phyloP scores from a whole-genome alignment of 176 grass and related monocot genomes.

The Coix lacrymajobi region DNA sequence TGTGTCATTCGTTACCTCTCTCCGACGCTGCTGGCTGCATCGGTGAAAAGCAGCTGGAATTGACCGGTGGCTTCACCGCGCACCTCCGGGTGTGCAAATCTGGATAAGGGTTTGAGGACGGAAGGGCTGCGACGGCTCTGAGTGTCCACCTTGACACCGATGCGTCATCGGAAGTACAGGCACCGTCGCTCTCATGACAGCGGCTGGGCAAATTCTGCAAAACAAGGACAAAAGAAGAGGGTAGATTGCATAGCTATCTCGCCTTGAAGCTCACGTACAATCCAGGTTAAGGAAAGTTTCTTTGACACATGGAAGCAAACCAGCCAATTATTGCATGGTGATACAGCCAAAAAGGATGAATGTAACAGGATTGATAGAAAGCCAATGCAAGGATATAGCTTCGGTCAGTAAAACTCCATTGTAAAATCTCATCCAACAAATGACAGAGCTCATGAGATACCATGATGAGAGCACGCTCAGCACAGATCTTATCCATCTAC shows the following conservation, averaged over 20 bases:
- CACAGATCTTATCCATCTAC: conserved; percentile 35
- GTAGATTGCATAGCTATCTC: conserved; percentile 3
- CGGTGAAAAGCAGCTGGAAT: conserved; percentile 43
- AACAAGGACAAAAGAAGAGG: neutral
- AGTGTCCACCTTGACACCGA: conserved; percentile 33
- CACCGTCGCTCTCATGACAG: conserved; percentile 3
- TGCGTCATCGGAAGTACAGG: conserved; percentile 31
- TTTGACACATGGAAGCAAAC: conserved; percentile 19
- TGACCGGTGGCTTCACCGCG: conserved; percentile 28
- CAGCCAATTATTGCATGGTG: neutral
- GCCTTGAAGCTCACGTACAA: conserved; percentile 17
- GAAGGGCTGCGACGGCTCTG: conserved; percentile 51
- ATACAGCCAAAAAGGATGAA: conserved; percentile 30
- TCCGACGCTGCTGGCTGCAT: conserved; percentile 24
- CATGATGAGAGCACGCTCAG: conserved; percentile 12
- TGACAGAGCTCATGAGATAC: conserved; percentile 19
- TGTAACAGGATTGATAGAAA: neutral
- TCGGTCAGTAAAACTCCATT: conserved; percentile 25
- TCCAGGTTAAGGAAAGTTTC: conserved; percentile 33
- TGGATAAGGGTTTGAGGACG: conserved; percentile 47
- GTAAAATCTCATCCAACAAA: conserved; percentile 38
- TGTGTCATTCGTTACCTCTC: neutral
- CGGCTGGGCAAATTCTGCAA: conserved; percentile 29
- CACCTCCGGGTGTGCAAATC: conserved; percentile 41
- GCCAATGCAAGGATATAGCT: conserved; percentile 29